phyloP scores from a whole-genome alignment of 495 filamentous ascomycete genomes.

The Staphylotrichum tortipilum region DNA sequence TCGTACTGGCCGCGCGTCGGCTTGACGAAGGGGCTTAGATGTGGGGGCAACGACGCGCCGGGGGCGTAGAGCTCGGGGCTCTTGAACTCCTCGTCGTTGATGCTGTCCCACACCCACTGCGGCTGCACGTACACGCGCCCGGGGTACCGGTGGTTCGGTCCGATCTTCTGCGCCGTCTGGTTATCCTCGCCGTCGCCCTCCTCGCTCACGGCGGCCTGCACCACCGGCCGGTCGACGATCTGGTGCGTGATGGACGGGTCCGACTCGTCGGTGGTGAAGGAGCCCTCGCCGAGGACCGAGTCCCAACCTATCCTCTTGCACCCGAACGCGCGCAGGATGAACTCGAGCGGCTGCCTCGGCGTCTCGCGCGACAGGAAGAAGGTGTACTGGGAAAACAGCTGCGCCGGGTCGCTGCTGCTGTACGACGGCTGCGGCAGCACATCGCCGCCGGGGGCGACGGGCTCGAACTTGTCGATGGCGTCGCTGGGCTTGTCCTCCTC shows the following conservation, averaged over 20 bases:
- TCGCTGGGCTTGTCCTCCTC: constrained; percentile 47
- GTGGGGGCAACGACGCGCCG: constrained; percentile 80
- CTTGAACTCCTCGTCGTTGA: constrained; percentile 83
- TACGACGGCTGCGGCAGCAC: constrained; percentile 71
- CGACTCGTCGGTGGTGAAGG: constrained; percentile 79
- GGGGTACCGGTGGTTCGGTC: constrained; percentile 59
- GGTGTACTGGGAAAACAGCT: constrained; percentile 77
- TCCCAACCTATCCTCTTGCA: constrained; percentile 97
- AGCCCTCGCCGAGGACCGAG: constrained; percentile 74
- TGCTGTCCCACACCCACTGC: constrained; percentile 96
- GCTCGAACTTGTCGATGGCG: constrained; percentile 81
- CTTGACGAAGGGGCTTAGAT: constrained; percentile 95
- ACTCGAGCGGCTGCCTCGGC: constrained; percentile 82
- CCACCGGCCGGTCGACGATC: constrained; percentile 77
- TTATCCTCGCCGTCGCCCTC: constrained; percentile 50
- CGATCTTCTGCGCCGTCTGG: constrained; percentile 45
- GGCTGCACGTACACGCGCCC: constrained; percentile 89
- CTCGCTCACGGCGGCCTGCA: constrained; percentile 51
- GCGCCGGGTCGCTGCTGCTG: constrained; percentile 46
- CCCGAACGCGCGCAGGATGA: constrained; percentile 87
- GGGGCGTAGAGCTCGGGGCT: constrained; percentile 82
- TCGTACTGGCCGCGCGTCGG: constrained; percentile 76
- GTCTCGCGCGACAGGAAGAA: constrained; percentile 93
- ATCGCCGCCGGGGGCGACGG: constrained; percentile 70
- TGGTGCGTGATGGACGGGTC: constrained; percentile 91